phyloP scores from a whole-genome alignment of 257 asterid genomes.

The Lantana camara region DNA sequence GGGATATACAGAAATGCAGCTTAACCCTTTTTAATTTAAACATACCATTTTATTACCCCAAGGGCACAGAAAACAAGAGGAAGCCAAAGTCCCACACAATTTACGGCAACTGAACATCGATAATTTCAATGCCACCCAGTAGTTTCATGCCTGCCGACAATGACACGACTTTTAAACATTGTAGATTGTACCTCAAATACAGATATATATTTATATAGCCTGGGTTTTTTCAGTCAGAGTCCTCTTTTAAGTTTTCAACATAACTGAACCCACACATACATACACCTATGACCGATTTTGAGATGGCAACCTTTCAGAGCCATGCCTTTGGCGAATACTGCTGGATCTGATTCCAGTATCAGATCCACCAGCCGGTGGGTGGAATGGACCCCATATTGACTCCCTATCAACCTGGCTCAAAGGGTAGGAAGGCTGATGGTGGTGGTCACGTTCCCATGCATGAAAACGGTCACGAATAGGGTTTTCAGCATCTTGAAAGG shows the following conservation, averaged over 20 bases:
- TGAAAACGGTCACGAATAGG: constrained; percentile 43
- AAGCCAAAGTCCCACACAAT: constrained; percentile 55
- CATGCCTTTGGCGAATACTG: constrained; percentile 63
- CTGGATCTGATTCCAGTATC: constrained; percentile 47
- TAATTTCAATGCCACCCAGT: constrained; percentile 40
- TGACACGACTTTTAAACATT: constrained; percentile 32
- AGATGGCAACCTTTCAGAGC: constrained; percentile 67
- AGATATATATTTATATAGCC: constrained; percentile 27
- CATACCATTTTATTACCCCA: constrained; percentile 31
- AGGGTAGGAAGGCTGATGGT: constrained; percentile 46
- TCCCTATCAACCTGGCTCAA: constrained; percentile 51
- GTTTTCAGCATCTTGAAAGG: constrained; percentile 61
- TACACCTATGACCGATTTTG: constrained; percentile 57
- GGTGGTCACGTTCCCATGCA: constrained; percentile 59
- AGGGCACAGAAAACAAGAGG: constrained; percentile 39
- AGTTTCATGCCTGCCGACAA: constrained; percentile 38
- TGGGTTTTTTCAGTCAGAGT: constrained; percentile 40
- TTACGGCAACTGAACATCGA: constrained; percentile 40
- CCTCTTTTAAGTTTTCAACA: constrained; percentile 32
- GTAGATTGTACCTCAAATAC: constrained; percentile 57
- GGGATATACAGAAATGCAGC: not conserved
- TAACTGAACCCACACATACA: constrained; percentile 22
- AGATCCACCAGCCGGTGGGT: constrained; percentile 46
- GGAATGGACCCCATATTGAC: constrained; percentile 61
- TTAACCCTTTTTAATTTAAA: constrained; percentile 3